phyloP scores from a whole-genome alignment of 164 flowering plant species.

The Chimonanthus praecox region DNA sequence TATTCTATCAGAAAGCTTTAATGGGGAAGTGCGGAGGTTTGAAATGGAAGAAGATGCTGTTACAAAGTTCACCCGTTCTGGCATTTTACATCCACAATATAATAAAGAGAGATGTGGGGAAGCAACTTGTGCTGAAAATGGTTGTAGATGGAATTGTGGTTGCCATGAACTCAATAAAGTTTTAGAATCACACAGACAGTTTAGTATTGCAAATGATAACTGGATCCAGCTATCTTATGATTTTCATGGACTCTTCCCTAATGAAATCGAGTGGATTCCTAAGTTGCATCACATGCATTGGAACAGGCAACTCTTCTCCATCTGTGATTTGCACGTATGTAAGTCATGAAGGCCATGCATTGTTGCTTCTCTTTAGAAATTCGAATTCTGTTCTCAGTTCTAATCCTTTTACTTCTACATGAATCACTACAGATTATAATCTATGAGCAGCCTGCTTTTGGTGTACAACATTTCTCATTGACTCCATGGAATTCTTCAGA shows the following conservation, averaged over 20 bases:
- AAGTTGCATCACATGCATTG: slow-evolving; percentile 64
- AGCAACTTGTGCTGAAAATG: not conserved
- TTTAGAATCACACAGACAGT: slow-evolving; percentile 21
- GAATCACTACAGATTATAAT: slow-evolving; percentile 51
- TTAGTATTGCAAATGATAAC: slow-evolving; percentile 20
- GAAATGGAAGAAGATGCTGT: slow-evolving; percentile 17
- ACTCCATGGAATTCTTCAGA: slow-evolving; percentile 27
- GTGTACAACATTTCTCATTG: slow-evolving; percentile 64
- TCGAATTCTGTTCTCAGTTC: not conserved
- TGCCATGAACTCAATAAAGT: slow-evolving; percentile 28
- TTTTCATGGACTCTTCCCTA: slow-evolving; percentile 13
- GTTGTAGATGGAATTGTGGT: slow-evolving; percentile 29
- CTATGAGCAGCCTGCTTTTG: slow-evolving; percentile 72
- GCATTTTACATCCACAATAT: slow-evolving; percentile 2
- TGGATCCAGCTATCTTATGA: slow-evolving; percentile 51
- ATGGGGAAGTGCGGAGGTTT: slow-evolving; percentile 13
- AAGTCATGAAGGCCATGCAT: slow-evolving; percentile 40
- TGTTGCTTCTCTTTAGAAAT: slow-evolving; percentile 2
- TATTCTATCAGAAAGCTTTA: not conserved
- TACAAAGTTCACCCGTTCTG: slow-evolving; percentile 4
- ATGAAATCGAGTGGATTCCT: slow-evolving; percentile 43
- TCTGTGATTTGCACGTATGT: slow-evolving; percentile 86
- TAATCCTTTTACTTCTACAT: slow-evolving; percentile 5
- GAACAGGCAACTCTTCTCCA: slow-evolving; percentile 35
- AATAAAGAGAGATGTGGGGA: slow-evolving; percentile 9